Evolutionary conservation across 192 early-diverging fungal genomes (phyloP).

Genomic region (Lobosporangium transversale): DNA sequence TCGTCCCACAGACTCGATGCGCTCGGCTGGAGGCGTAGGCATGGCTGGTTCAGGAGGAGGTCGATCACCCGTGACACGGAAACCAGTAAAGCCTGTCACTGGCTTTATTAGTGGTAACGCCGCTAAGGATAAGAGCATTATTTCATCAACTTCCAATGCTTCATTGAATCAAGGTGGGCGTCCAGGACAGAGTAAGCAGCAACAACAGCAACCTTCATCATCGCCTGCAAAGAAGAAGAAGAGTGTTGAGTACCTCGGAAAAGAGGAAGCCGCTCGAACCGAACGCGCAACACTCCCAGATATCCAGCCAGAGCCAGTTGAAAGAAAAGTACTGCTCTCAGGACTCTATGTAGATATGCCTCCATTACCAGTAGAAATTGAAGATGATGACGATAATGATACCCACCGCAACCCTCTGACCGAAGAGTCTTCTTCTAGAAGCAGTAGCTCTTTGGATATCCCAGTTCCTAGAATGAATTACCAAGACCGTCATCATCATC

Average conservation of each 20-base stretch:
- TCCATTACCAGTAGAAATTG: background rate
- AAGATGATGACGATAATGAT: background rate
- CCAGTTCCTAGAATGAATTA: conserved; percentile 21
- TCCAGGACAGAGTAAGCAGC: background rate
- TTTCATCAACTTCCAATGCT: background rate
- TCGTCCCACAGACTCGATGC: background rate
- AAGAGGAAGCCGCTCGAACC: conserved; percentile 28
- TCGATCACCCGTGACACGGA: conserved; percentile 10
- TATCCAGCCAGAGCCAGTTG: conserved; percentile 28
- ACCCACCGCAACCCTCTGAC: no score
- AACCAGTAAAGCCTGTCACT: conserved; percentile 4
- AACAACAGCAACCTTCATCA: no score
- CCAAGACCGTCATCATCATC: background rate
- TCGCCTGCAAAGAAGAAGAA: conserved; percentile 8
- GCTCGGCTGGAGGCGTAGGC: conserved; percentile 4
- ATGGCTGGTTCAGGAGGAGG: background rate
- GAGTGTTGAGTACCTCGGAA: conserved; percentile 15
- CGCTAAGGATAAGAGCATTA: background rate
- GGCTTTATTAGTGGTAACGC: background rate
- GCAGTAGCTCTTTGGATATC: conserved; percentile 21
- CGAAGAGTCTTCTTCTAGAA: conserved; percentile 5
- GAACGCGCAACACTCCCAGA: conserved; percentile 42
- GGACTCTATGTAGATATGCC: conserved; percentile 35
- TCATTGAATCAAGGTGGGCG: no score
- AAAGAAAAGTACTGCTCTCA: conserved; percentile 29